Conservation (phyloP, 1,284 basidiomycete genomes). For the Marasmius fiardii region DNA sequence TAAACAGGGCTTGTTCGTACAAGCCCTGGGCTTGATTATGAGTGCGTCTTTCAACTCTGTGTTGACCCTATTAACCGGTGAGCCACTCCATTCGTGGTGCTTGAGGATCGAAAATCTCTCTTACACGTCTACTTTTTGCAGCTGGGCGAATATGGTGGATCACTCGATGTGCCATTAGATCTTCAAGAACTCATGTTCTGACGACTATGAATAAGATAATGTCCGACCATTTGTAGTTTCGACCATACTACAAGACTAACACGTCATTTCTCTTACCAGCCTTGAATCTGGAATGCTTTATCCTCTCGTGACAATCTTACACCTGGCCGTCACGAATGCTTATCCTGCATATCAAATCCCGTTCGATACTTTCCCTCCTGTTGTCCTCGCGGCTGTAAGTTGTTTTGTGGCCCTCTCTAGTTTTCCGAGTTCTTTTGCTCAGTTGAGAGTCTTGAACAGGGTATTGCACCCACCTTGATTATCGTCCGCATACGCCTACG, state of each 20-base stretch:
- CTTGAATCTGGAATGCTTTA: neutral
- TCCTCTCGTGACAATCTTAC: neutral
- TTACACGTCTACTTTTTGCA: neutral
- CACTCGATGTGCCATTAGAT: neutral
- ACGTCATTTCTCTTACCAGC: neutral
- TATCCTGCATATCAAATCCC: neutral
- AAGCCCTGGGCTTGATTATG: neutral
- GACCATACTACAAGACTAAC: neutral
- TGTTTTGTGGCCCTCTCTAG: too few species aligned
- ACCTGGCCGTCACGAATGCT: neutral
- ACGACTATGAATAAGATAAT: neutral
- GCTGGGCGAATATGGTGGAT: conserved; percentile 1
- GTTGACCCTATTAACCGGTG: neutral
- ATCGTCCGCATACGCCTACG: neutral
- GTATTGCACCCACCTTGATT: neutral
- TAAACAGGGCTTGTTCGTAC: neutral
- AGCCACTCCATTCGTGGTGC: neutral
- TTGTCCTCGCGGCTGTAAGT: neutral
- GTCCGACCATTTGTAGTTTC: neutral
- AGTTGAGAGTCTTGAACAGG: neutral
- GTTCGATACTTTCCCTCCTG: neutral
- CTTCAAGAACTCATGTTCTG: neutral
- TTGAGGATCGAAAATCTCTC: neutral
- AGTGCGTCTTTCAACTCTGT: neutral
- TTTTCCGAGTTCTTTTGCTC: neutral